Evolutionary conservation across 805 yeast genomes (phyloP), one percentile per base, ranked within the genome.

Genomic region (Saccharomycopsis javanensis): DNA sequence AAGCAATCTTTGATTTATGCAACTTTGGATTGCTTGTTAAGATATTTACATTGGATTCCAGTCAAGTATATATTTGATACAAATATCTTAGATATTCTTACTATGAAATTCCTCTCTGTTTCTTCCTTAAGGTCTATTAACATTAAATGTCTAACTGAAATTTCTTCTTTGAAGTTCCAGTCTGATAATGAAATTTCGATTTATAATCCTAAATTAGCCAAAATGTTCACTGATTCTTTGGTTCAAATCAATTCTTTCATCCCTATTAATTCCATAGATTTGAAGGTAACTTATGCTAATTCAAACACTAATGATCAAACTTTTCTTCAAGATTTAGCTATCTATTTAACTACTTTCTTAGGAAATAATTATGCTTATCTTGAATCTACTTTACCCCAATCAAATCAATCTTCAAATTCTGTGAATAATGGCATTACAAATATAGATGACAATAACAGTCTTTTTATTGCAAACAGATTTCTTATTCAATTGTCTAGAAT

Each of bases 11-110:
- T 94, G 63, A 81, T 92, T 58, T 80, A 80, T 54, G 87, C 97
- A 18, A 91, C 99, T 6, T 75, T 94, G 63, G 83, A 85, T 63
- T 83, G 96, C 18, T 73, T 94, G 62, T 76, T 87, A 64, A 85
- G 88, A 69, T 94, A 92, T 71, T 78, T 94, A 58, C 94, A 87
- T 63, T 94, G 99, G 98, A 88, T 94, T 64, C 98, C 98, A 23
- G 74, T 82, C 55, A 90, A 87, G 58, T 94, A 85, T 69, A 83
- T 94, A 57, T 94, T 88, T 71, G 96, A 91, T 69, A 90, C 97
- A 1, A 82, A 88, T 63, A 72, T 94, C 55, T 76, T 94, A 65
- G 80, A 79, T 35, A 68, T 89, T 59, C 77, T 94, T 61, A 77
- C 92, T 18, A 76, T 80, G 50, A 88, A 89, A 69, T 91, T 89